Conservation (phyloP, 1,284 basidiomycete genomes). For the Pseudozyma tsukubaensis region DNA sequence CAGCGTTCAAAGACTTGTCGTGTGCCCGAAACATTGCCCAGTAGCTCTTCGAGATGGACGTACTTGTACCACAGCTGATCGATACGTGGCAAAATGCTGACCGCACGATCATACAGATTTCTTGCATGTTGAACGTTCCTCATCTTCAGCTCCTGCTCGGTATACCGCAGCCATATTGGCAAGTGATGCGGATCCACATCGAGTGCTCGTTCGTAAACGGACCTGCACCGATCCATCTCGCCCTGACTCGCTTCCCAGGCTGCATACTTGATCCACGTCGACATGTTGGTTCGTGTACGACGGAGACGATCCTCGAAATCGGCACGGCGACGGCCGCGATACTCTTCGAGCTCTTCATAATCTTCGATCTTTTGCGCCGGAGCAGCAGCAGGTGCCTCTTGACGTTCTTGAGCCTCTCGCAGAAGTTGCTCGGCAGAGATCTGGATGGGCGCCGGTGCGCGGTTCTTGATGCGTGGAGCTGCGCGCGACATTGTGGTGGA, state of each 20-base stretch:
- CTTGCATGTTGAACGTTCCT: slow-evolving; percentile 96
- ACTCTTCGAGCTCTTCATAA: slow-evolving; percentile 96
- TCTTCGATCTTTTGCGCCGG: slow-evolving; percentile 78
- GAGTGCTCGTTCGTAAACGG: slow-evolving; percentile 94
- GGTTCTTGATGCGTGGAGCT: slow-evolving; percentile 84
- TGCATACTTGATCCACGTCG: slow-evolving; percentile 74
- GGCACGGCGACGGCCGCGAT: slow-evolving; percentile 90
- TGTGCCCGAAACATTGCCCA: slow-evolving; percentile 93
- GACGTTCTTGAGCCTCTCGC: slow-evolving; percentile 95
- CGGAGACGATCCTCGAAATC: slow-evolving; percentile 97
- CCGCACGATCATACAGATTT: slow-evolving; percentile 95
- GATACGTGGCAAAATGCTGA: slow-evolving; percentile 92
- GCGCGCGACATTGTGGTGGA: slow-evolving; percentile 52
- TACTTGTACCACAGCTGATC: slow-evolving; percentile 95
- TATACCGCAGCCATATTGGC: slow-evolving; percentile 93
- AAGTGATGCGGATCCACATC: slow-evolving; percentile 91
- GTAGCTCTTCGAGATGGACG: slow-evolving; percentile 95
- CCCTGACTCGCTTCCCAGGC: slow-evolving; percentile 91
- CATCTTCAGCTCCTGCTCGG: slow-evolving; percentile 97
- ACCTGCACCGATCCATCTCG: slow-evolving; percentile 77
- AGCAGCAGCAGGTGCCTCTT: slow-evolving; percentile 83
- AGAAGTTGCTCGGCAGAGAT: slow-evolving; percentile 98
- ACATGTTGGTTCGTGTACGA: slow-evolving; percentile 80
- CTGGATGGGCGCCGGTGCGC: slow-evolving; percentile 91
- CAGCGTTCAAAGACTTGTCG: slow-evolving; percentile 98